phyloP scores from a whole-genome alignment of 2,329 filamentous ascomycete genomes.

The Massarina eburnea region DNA sequence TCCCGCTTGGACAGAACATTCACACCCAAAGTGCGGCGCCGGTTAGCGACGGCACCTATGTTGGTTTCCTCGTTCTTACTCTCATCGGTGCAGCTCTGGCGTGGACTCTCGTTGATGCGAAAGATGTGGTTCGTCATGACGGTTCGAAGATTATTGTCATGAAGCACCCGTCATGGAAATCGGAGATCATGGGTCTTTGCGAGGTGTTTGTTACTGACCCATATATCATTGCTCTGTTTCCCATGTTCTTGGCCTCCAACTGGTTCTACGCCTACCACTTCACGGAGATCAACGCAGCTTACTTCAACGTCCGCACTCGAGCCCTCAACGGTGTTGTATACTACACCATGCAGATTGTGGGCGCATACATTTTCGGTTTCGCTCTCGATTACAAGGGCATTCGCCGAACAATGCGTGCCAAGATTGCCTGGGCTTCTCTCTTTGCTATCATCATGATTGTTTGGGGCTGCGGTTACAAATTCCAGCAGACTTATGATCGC shows the following conservation, averaged over 20 bases:
- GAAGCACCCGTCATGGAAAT: conserved; percentile 86
- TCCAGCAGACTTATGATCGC: conserved; percentile 64
- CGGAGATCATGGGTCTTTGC: conserved; percentile 74
- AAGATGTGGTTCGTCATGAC: conserved; percentile 72
- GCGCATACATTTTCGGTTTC: conserved; percentile 72
- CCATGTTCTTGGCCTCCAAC: conserved; percentile 79
- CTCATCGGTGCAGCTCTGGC: conserved; percentile 69
- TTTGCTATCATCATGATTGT: conserved; percentile 72
- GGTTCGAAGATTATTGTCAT: conserved; percentile 80
- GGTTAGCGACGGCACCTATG: conserved; percentile 79
- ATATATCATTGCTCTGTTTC: conserved; percentile 75
- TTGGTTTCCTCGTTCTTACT: conserved; percentile 85
- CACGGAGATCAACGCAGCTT: conserved; percentile 69
- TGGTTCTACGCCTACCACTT: conserved; percentile 82
- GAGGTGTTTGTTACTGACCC: conserved; percentile 71
- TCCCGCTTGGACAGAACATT: conserved; percentile 74
- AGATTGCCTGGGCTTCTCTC: conserved; percentile 61
- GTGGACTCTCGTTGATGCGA: conserved; percentile 70
- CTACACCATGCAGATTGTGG: conserved; percentile 76
- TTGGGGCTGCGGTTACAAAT: conserved; percentile 83
- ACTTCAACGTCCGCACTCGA: conserved; percentile 73
- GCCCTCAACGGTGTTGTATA: conserved; percentile 80
- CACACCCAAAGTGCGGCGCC: conserved; percentile 54
- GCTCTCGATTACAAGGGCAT: conserved; percentile 62
- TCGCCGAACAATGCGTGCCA: conserved; percentile 68